A percentile compares a stretch with the other conserved stretches of the same genome.
phyloP scores from a whole-genome alignment of 1,284 basidiomycete genomes.

The Golubevia sp. region DNA sequence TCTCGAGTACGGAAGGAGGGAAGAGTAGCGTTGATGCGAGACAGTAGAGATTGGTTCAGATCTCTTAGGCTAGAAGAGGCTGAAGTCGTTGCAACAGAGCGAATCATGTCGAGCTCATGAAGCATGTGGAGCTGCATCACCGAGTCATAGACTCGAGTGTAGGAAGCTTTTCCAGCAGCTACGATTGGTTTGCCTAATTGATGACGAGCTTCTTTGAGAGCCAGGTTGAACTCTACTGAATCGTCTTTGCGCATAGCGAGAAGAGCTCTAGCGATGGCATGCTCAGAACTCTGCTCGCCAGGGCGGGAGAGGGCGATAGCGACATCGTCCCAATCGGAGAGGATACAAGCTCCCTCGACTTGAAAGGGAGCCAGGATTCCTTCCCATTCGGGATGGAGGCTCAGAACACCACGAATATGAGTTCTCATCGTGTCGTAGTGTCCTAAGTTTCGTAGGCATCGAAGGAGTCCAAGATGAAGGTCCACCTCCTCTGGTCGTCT shows the following conservation, averaged over 20 bases:
- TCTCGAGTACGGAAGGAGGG: slow-evolving; percentile 92
- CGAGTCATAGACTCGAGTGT: slow-evolving; percentile 84
- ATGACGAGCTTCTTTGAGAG: slow-evolving; percentile 74
- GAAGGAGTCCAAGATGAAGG: slow-evolving; percentile 85
- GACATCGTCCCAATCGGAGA: slow-evolving; percentile 81
- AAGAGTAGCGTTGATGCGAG: slow-evolving; percentile 77
- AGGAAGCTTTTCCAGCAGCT: slow-evolving; percentile 73
- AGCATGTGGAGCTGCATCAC: slow-evolving; percentile 84
- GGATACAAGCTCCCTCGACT: slow-evolving; percentile 93
- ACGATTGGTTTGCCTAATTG: slow-evolving; percentile 80
- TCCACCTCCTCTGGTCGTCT: slow-evolving; percentile 85
- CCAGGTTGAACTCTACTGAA: slow-evolving; percentile 19
- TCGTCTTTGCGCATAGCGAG: slow-evolving; percentile 74
- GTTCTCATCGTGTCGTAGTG: slow-evolving; percentile 97
- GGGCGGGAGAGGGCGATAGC: slow-evolving; percentile 67
- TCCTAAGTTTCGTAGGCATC: slow-evolving; percentile 90
- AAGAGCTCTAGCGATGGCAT: slow-evolving; percentile 80
- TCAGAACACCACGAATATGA: slow-evolving; percentile 89
- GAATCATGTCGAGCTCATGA: slow-evolving; percentile 82
- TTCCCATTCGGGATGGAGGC: slow-evolving; percentile 83
- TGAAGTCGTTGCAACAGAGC: slow-evolving; percentile 7
- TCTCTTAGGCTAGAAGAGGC: slow-evolving; percentile 13
- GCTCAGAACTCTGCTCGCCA: slow-evolving; percentile 66
- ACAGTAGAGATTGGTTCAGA: slow-evolving; percentile 66
- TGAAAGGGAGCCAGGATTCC: slow-evolving; percentile 78